A percentile compares a stretch with the other conserved stretches of the same genome.
Conservation (phyloP, 371 early-diverging fungal species). For the Mortierella sp. region DNA sequence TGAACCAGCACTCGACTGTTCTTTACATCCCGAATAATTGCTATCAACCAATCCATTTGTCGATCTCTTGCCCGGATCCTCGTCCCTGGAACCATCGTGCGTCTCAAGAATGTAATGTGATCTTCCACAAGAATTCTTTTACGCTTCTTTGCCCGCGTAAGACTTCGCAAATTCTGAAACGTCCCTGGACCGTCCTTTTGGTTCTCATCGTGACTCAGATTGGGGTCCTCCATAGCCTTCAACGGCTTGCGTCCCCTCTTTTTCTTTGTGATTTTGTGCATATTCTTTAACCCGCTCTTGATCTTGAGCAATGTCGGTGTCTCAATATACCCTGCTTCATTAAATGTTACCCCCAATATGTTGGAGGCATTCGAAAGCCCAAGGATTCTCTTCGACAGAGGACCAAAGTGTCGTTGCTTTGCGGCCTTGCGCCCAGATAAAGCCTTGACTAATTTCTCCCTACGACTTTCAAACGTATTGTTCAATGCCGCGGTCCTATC, state of each 20-base stretch:
- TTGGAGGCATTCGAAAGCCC: constrained; percentile 8
- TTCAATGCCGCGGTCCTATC: constrained; percentile 19
- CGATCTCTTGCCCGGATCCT: constrained; percentile 49
- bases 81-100: constrained; percentile 38
- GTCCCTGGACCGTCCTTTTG: constrained; percentile 1
- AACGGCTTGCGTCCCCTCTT: constrained; percentile 19
- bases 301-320: constrained; percentile 17
- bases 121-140: constrained; percentile 23
- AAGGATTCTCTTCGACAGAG: constrained; percentile 21
- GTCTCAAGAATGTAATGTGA: constrained; percentile 28
- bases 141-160: constrained; percentile 24
- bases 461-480: constrained; percentile 23
- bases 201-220: constrained; percentile 21
- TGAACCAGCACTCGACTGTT: constrained; percentile 60
- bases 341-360: constrained; percentile 27
- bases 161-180: constrained; percentile 41
- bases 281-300: not conserved
- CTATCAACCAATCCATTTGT: constrained; percentile 56
- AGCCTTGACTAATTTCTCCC: constrained; percentile 11
- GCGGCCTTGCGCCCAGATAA: constrained; percentile 20
- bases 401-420: constrained; percentile 16
- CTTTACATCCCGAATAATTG: constrained; percentile 46
- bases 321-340: constrained; percentile 52
- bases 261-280: constrained; percentile 29
- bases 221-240: constrained; percentile 36